Conservation (phyloP, 1,284 basidiomycete genomes). For the Melampsora larici-populina region DNA sequence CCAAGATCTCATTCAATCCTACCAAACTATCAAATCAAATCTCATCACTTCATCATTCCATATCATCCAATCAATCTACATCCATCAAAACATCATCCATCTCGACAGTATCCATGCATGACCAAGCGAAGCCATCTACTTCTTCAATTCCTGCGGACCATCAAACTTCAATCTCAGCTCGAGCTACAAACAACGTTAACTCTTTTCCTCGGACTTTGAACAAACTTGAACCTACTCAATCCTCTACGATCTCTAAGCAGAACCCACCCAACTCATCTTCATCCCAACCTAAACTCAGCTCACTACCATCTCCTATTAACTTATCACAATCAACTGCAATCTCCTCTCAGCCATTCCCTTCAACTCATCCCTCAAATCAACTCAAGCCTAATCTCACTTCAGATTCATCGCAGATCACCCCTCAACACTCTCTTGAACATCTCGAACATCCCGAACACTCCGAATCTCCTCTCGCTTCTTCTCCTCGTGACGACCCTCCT, state of each 20-base stretch:
- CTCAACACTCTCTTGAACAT: neutral
- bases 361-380: neutral
- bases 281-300: constrained; percentile 2
- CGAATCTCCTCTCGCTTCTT: neutral
- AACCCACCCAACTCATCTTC: neutral
- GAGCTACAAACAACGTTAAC: neutral
- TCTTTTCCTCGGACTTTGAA: neutral
- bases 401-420: neutral
- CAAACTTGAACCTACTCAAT: neutral
- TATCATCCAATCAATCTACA: neutral
- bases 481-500: neutral
- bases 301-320: neutral
- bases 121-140: neutral
- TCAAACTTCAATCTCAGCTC: neutral
- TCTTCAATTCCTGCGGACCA: neutral
- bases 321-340: neutral
- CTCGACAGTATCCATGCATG: neutral
- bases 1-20: neutral
- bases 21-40: constrained; percentile 1
- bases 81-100: neutral
- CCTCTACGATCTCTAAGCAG: neutral
- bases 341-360: constrained; percentile 2
- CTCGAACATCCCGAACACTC: neutral
- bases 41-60: neutral
- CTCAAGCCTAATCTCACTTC: neutral